Base-by-base conservation (phyloP, 306 rosid genomes). In the Trifolium repens region DNA sequence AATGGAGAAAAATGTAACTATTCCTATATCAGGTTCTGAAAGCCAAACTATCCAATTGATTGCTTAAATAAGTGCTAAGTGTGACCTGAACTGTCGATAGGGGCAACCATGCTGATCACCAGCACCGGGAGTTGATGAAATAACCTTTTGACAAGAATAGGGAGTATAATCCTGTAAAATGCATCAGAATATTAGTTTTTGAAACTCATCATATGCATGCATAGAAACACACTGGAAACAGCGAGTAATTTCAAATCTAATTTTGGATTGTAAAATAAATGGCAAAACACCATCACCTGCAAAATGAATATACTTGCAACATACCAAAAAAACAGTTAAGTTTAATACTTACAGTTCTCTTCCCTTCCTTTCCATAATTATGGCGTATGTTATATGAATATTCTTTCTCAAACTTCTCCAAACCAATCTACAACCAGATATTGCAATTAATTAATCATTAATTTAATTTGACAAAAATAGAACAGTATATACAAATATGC, bases 81-180 rank as follows among this genome's bases (percentile, higher is more conserved):
- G 76, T 55, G 55, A 94, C 97, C 96, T 89, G 91, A 94, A 94
- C 84, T 92, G 96, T 78, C 96, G 89, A 79, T 94, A 94, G n/a
- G 99, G 99, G 85, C 97, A 94, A 66, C 99, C 99, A 80, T 94
- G 99, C 71, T 94, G 97, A 89, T 94, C 97, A 81, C 99, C 99
- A 66, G 87, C 81, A 49, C 96, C 89, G 46, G 99, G 99, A 67
- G 96, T 84, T 54, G 97, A 85, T 69, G 89, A 79, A 78, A 94
- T 94, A 73, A 92, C 24, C 80, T 88, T 94, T 63, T 86, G 90
- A 81, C 99, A 94, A 69, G 96, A 90, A 80, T 82, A 94, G 73
- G 99, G 92, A 6, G 96, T 86, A 83, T 92, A 94, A 83, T 94
- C 99, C 97, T 94, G 86, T 64, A 80, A 69, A 69, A 77, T 64